phyloP scores from a whole-genome alignment of 805 yeast genomes.

The Priceomyces haplophilus region DNA sequence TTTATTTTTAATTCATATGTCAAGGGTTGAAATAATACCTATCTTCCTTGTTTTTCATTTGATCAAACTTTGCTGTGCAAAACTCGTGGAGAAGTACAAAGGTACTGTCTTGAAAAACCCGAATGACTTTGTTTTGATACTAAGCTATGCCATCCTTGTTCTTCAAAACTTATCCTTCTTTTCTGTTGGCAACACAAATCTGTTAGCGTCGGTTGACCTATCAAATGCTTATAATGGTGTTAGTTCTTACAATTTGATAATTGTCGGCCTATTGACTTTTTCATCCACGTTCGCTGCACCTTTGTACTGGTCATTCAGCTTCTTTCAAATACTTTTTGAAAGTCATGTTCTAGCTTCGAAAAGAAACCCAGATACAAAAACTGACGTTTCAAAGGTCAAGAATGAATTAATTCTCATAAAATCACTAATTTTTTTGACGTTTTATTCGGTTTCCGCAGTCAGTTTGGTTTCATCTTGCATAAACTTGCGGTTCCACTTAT shows the following conservation, averaged over 20 bases:
- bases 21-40: slow-evolving; percentile 55
- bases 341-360: slow-evolving; percentile 15
- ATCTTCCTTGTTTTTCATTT: slow-evolving; percentile 41
- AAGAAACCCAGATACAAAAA: slow-evolving; percentile 10
- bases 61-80: slow-evolving; percentile 20
- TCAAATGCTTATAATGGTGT: slow-evolving; percentile 93
- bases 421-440: slow-evolving; percentile 40
- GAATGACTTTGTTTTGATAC: slow-evolving; percentile 20
- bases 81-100: slow-evolving; percentile 8
- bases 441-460: slow-evolving; percentile 58
- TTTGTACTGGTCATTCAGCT: slow-evolving; percentile 69
- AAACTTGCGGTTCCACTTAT: slow-evolving; percentile 75
- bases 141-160: slow-evolving; percentile 42
- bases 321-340: slow-evolving; percentile 40
- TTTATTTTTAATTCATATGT: slow-evolving; percentile 51
- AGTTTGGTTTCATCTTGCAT: slow-evolving; percentile 68
- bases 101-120: slow-evolving; percentile 7
- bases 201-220: slow-evolving; percentile 85
- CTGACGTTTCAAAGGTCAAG: slow-evolving; percentile 20
- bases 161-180: slow-evolving; percentile 78
- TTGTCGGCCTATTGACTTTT: slow-evolving; percentile 78
- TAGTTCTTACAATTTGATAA: slow-evolving; percentile 58
- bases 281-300: slow-evolving; percentile 84
- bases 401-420: slow-evolving; percentile 34
- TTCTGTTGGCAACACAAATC: slow-evolving; percentile 87